Percentiles rank a stretch among this genome's conserved stretches.
Evolutionary conservation across 2,329 filamentous ascomycete genomes (phyloP).

Genomic region (Coleophoma eucalyptorum): DNA sequence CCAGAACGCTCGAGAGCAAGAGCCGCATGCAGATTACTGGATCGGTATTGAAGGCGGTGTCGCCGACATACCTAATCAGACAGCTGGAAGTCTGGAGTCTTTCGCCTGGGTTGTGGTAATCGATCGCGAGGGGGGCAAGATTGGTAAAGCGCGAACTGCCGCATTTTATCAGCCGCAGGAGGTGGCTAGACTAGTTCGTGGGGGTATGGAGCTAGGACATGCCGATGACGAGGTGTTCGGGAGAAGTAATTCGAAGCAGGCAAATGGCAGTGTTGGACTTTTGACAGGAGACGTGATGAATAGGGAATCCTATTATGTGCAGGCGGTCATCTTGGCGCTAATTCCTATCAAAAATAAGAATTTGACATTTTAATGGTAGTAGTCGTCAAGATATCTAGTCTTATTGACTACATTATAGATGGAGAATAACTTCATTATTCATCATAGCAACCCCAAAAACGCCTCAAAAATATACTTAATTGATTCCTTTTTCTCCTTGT

Average conservation of each 20-base stretch:
- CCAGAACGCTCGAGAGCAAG: conserved; percentile 24
- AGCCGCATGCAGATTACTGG: conserved; percentile 33
- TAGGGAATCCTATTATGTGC: conserved; percentile 32
- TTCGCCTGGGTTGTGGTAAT: conserved; percentile 38
- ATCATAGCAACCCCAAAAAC: too few species aligned
- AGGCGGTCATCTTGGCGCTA: conserved; percentile 35
- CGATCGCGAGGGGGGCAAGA: conserved; percentile 18
- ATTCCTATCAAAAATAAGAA: conserved; percentile 35
- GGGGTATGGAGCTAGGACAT: conserved; percentile 35
- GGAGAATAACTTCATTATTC: too few species aligned
- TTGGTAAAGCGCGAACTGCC: conserved; percentile 34
- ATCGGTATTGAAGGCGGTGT: conserved; percentile 39
- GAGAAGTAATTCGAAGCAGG: conserved; percentile 32
- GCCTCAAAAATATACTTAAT: too few species aligned
- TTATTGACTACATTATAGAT: too few species aligned
- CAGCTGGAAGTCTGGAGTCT: conserved; percentile 23
- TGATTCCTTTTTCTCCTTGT: too few species aligned
- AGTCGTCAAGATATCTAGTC: too few species aligned
- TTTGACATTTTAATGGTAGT: conserved; percentile 30
- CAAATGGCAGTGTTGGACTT: conserved; percentile 35
- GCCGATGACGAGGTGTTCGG: conserved; percentile 36
- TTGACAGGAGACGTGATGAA: conserved; percentile 34
- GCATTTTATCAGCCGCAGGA: conserved; percentile 34
- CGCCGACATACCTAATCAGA: conserved; percentile 19
- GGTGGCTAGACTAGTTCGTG: conserved; percentile 29